phyloP scores from a whole-genome alignment of 768 basidiomycete genomes.

The Rhodotorula graminis region DNA sequence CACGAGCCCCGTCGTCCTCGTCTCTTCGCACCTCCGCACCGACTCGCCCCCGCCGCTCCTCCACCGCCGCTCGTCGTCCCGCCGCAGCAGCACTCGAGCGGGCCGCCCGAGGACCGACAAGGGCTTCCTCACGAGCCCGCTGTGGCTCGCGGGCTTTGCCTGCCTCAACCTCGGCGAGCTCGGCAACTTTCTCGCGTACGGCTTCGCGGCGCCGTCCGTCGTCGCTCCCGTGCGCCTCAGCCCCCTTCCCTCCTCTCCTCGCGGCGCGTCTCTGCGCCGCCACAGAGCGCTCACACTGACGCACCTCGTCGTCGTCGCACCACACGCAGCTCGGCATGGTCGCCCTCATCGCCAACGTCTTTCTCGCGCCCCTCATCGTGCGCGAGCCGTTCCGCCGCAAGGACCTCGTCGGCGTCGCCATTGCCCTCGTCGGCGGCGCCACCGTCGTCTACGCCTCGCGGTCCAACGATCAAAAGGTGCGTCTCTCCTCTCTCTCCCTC shows the following conservation, averaged over 20 bases:
- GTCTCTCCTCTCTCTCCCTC: slow-evolving; percentile 2
- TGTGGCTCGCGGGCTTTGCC: slow-evolving; percentile 77
- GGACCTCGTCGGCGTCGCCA: slow-evolving; percentile 54
- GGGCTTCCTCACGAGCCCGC: slow-evolving; percentile 18
- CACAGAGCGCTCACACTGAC: slow-evolving; percentile 52
- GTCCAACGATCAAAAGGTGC: slow-evolving; percentile 59
- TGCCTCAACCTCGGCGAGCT: slow-evolving; percentile 88
- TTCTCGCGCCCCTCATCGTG: slow-evolving; percentile 81
- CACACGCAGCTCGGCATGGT: slow-evolving; percentile 92
- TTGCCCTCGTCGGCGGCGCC: slow-evolving; percentile 81
- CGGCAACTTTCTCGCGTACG: slow-evolving; percentile 64
- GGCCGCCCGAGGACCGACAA: slow-evolving; percentile 24
- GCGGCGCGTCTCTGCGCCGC: neutral
- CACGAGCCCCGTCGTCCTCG: neutral
- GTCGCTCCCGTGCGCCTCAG: neutral
- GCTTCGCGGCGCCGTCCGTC: slow-evolving; percentile 50
- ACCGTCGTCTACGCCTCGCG: slow-evolving; percentile 85
- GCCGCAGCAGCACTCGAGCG: neutral
- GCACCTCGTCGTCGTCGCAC: slow-evolving; percentile 42
- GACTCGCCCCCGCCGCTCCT: neutral
- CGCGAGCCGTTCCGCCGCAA: slow-evolving; percentile 71
- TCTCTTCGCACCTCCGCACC: neutral
- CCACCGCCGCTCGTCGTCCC: neutral
- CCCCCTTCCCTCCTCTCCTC: no score
- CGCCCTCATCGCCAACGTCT: slow-evolving; percentile 62